Evolutionary conservation across 169 alveolate species (phyloP).

Genomic region (Babesia ovis): DNA sequence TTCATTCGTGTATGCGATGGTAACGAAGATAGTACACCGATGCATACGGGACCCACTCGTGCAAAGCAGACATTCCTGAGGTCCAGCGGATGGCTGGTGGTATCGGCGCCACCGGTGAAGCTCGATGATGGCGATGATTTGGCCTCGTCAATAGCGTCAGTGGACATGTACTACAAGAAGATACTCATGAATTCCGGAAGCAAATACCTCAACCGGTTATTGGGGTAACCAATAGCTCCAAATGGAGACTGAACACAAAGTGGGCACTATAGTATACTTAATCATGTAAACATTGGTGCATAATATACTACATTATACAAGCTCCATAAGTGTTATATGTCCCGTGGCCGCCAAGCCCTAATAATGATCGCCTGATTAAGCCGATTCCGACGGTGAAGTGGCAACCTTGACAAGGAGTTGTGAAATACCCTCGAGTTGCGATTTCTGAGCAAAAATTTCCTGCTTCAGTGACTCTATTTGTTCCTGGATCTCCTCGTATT

Average conservation of each 20-base stretch:
- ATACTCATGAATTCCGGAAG: constrained; percentile 40
- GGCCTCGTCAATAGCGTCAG: constrained; percentile 1
- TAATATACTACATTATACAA: no score
- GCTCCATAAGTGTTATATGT: no score
- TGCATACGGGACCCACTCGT: constrained; percentile 60
- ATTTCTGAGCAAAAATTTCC: constrained; percentile 38
- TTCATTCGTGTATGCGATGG: constrained; percentile 45
- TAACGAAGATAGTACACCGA: not conserved
- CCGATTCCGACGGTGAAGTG: no score
- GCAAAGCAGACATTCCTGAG: constrained; percentile 46
- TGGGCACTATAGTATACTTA: no score
- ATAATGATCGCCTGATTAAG: no score
- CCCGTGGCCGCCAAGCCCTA: no score
- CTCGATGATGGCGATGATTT: constrained; percentile 26
- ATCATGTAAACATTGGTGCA: no score
- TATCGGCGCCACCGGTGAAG: constrained; percentile 54
- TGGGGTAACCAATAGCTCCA: constrained; percentile 7
- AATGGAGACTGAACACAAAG: no score
- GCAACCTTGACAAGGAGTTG: constrained; percentile 6
- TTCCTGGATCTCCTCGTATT: not conserved
- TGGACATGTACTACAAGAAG: constrained; percentile 44
- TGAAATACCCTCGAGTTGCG: constrained; percentile 44
- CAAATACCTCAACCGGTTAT: constrained; percentile 20
- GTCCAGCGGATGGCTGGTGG: constrained; percentile 40
- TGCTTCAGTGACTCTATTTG: constrained; percentile 24